phyloP scores from a whole-genome alignment of 192 early-diverging fungal genomes.

The Fimicolochytrium jonesii region DNA sequence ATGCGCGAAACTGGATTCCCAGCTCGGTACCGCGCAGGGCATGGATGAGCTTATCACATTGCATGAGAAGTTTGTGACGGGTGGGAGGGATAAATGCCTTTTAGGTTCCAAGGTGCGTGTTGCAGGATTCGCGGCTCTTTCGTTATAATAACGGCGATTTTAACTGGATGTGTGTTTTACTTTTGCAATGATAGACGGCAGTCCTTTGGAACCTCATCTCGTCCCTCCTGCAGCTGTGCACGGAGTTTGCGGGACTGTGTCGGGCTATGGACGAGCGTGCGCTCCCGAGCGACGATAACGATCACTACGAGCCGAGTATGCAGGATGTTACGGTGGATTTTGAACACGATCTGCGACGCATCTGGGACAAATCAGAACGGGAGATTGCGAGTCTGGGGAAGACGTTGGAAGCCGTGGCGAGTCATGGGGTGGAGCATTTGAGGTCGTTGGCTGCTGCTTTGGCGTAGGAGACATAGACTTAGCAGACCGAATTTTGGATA shows the following conservation, averaged over 20 bases:
- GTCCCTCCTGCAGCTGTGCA: not conserved
- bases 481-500: too few species aligned
- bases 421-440: constrained; percentile 19
- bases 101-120: constrained; percentile 3
- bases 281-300: not conserved
- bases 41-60: constrained; percentile 16
- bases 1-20: not conserved
- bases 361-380: not conserved
- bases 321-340: not conserved
- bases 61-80: constrained; percentile 7
- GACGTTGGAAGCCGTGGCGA: constrained; percentile 14
- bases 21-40: not conserved
- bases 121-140: not conserved
- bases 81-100: constrained; percentile 12
- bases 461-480: too few species aligned
- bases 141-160: not conserved
- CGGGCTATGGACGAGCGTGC: not conserved
- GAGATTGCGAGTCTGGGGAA: not conserved
- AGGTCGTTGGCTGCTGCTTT: too few species aligned
- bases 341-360: not conserved
- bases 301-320: not conserved
- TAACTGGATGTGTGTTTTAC: not conserved
- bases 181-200: not conserved
- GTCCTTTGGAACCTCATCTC: constrained; percentile 18
- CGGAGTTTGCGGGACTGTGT: constrained; percentile 8